A percentile compares a stretch with the other conserved stretches of the same genome.
Evolutionary conservation across 768 basidiomycete species (phyloP).

Genomic region (Boletellus ananas): DNA sequence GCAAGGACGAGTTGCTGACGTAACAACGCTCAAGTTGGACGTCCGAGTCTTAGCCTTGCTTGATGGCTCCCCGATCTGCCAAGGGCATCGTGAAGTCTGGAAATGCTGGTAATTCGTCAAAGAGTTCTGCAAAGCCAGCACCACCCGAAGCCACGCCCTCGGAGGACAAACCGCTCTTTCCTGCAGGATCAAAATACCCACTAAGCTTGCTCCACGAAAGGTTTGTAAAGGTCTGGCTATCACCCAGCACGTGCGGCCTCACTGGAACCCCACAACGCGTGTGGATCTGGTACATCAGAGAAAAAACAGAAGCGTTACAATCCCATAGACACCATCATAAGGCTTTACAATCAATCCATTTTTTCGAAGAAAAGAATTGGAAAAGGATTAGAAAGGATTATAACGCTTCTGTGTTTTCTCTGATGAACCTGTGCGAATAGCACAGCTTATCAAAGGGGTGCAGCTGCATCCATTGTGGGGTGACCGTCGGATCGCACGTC

Average conservation of each 20-base stretch:
- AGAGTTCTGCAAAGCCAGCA: constrained; percentile 31
- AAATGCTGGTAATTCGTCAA: constrained; percentile 85
- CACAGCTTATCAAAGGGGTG: background rate
- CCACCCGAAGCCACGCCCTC: constrained; percentile 13
- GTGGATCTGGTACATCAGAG: background rate
- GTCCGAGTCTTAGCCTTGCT: background rate
- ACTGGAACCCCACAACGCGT: constrained; percentile 1
- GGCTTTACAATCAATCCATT: too few relatives aligned
- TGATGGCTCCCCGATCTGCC: constrained; percentile 51
- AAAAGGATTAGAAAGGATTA: too few relatives aligned
- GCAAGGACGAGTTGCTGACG: constrained; percentile 16
- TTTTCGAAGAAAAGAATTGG: too few relatives aligned
- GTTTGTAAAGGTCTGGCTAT: constrained; percentile 27
- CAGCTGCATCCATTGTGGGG: background rate
- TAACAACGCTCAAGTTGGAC: constrained; percentile 2
- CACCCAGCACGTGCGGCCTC: background rate
- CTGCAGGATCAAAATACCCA: constrained; percentile 82
- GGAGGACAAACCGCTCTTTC: constrained; percentile 65
- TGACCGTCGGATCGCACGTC: background rate
- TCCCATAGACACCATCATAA: too few relatives aligned
- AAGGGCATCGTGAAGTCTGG: constrained; percentile 84
- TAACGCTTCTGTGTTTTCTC: too few relatives aligned
- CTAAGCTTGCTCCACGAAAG: constrained; percentile 77
- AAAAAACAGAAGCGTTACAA: too few relatives aligned
- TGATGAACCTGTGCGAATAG: too few relatives aligned